These are phyloP conservation scores for Calophaca sinica DNA, from an alignment of 306 rosid genomes.

Conservation along the genomic window DNA sequence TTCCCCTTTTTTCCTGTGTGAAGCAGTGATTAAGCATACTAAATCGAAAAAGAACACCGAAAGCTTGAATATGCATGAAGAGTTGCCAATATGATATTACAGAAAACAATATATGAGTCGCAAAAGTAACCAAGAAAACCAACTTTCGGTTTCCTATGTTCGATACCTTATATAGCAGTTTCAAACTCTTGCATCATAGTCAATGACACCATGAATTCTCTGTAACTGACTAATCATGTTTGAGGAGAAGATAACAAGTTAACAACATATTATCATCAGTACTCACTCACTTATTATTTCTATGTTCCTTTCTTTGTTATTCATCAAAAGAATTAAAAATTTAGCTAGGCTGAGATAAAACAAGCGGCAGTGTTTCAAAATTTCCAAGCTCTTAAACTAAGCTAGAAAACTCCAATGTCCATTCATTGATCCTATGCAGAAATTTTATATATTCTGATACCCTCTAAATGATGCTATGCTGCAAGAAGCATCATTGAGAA, in stretches of 20 bases:
- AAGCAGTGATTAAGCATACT: slow-evolving; percentile 8
- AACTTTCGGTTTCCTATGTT: no score
- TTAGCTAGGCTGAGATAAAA: slow-evolving; percentile 20
- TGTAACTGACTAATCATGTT: no score
- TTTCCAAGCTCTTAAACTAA: neutral
- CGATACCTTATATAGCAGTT: no score
- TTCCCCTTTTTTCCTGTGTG: neutral
- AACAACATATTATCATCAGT: no score
- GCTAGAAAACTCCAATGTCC: neutral
- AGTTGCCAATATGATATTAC: no score
- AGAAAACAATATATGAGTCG: no score
- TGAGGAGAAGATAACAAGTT: no score
- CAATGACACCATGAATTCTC: no score
- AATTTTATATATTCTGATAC: neutral
- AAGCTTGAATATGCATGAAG: no score
- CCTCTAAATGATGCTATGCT: slow-evolving; percentile 14
- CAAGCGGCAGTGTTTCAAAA: neutral
- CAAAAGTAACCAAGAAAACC: no score
- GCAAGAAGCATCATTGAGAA: neutral
- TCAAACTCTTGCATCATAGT: no score
- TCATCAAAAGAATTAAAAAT: neutral
- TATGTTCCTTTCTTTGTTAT: neutral
- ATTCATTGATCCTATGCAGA: neutral
- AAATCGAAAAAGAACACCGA: neutral
- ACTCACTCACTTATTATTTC: no score